Base-by-base conservation (phyloP, 176 grass and related monocot species). In the Bolboschoenus planiculmis region DNA sequence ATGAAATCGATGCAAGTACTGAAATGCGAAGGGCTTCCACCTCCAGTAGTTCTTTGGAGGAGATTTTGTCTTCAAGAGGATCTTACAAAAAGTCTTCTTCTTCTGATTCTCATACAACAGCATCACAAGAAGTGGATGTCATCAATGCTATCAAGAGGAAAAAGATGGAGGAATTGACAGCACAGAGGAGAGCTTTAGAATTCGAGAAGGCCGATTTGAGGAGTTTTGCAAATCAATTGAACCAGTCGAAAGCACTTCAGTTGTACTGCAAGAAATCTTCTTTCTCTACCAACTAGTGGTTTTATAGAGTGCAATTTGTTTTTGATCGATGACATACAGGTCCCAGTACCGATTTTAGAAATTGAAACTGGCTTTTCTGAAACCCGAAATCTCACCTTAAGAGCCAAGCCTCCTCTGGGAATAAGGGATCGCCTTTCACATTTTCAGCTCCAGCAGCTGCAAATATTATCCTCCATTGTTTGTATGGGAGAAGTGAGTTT, bases 21-120 rank as follows among this genome's bases (percentile, higher is more conserved):
- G 82, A 59, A 44, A 39, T 29, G 29, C 65, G 42, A 78, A 78
- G 83, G 70, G 6, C 15, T 58, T 84, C 83, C 24, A 44, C 31
- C 27, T 85, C 83, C 18, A 77, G 70, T 78, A 13, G 33, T 77
- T 78, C 54, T 2, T 61, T 78, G 31, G 83, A 78, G 34, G 83
- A 85, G 21, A 85, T 85, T 8, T 51, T 53, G 37, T 60, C 57
- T 13, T 47, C 53, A 78, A 75, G 83, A 85, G 73, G 40, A 11
- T 64, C 70, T 46, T 82, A 82, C 37, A 42, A 47, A 6, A 65
- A 82, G 29, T 82, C 80, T n/a, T 82, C 80, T 66, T 82, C 80
- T 43, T 82, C 80, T 3, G 80, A 58, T 8, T 82, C 80, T 66
- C 30, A 82, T 63, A 47, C 56, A 59, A 31, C 9, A 35, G 10